Base-by-base conservation (phyloP, 495 filamentous ascomycete species). In the Tuber microsphaerosporum region DNA sequence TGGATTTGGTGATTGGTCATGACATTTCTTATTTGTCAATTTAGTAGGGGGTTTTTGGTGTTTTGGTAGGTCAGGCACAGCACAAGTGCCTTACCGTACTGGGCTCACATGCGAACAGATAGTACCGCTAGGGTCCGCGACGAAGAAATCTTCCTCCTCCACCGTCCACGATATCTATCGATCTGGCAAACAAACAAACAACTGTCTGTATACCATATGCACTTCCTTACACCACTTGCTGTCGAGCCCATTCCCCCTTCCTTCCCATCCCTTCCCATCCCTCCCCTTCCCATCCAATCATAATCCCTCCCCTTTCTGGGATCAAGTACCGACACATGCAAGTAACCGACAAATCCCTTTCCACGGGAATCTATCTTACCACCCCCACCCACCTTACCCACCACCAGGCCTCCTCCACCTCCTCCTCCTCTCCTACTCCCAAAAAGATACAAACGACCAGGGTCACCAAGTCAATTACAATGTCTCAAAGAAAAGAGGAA, bases 291-390 rank as follows among this genome's bases (percentile, higher is more conserved):
- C 10, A 1, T 31, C n/a, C n/a, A 4, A 12, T 26, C n/a, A n/a
- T 0, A 2, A 7, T 61, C 51, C 9, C 10, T 31, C 12, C 56
- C 26, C 14, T 9, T 65, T 31, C 56, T n/a, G 56, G 56, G 56
- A 65, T 31, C 1, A 65, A 65, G 56, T 65, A 65, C 56, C 56
- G 56, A 65, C n/a, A 65, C 56, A 65, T 65, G 56, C 56, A 31
- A 65, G 56, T 65, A 65, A 65, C 56, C 56, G 56, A 65, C n/a
- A 26, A 65, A 61, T 3, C 22, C 51, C 51, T 20, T 61, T 61
- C 51, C 51, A 61, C 45, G 51, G 51, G n/a, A 65, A 65, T 65
- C 26, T 8, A 65, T 16, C 56, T n/a, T 37, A 37, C 34, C 14
- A 56, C n/a, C 56, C 12, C 56, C 10, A 65, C 2, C 10, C n/a